Evolutionary conservation across 192 early-diverging fungal genomes (phyloP), one percentile per base, ranked within the genome.

Genomic region (Umbelopsis sp.): DNA sequence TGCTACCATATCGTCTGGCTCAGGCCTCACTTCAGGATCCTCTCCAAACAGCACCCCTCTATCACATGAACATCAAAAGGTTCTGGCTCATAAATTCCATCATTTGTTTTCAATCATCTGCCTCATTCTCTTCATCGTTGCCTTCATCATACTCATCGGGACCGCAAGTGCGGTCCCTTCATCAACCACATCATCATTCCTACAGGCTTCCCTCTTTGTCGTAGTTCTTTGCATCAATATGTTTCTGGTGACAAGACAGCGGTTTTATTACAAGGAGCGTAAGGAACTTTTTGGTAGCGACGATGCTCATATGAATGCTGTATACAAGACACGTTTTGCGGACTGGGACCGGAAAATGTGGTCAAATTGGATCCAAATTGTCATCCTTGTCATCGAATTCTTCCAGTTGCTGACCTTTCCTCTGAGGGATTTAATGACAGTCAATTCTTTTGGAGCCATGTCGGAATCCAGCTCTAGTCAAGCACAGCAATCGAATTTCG

Each of bases 381-480:
- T 74, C 6, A 91, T 92, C 45, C 76, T 95, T 1, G 51, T 90
- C 32, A 83, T 91, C 24, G 93, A 95, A 71, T 92, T 95, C 68
- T 59, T 95, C 22, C 93, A 95, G 82, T 78, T 95, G 0, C 74
- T 92, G 51, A 89, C 91, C 10, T 95, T 93, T 52, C 92, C 92
- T 10, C 80, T 92, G 16, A 86, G 91, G 36, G 93, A 95, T 71
- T 75, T 95, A 24, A 74, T 92, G 59, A 68, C 70, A 0, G 74
- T 75, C 41, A 72, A 68, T 52, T 72, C 66, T 6, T 66, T 72
- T 32, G 59, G 67, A 9, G 32, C 50, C 17, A 34, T 34, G 21
- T 50, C 38, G 4, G 38, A 41, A 41, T 41, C 43, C 43, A 45
- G 8, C 29, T 41, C 49, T 20, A 56, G 49, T 49, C 31, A 43